These are phyloP conservation scores for Geranium rotundifolium DNA, from an alignment of 345 rosid species.

Conservation along the genomic window DNA sequence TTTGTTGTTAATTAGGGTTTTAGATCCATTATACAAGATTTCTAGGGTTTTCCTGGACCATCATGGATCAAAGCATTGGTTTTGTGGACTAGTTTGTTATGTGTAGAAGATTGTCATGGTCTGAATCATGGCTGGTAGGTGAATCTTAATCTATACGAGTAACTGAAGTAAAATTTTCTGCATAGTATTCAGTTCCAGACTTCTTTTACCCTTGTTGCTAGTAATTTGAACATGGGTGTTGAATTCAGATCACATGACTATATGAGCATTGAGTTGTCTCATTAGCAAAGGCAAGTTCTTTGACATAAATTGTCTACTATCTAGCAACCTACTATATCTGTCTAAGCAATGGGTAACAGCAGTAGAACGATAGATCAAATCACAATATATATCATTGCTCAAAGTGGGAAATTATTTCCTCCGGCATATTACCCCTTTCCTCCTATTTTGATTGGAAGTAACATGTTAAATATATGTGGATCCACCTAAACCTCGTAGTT, in stretches of 20 bases:
- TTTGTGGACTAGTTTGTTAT: background rate
- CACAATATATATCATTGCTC: too few relatives aligned
- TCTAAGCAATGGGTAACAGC: background rate
- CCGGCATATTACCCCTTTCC: background rate
- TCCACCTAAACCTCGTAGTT: too few relatives aligned
- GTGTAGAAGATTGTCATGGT: background rate
- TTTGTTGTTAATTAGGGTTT: conserved; percentile 1
- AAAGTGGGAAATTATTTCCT: background rate
- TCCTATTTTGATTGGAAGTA: background rate
- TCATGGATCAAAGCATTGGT: background rate
- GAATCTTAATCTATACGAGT: background rate
- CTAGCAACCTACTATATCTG: background rate
- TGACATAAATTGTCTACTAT: background rate
- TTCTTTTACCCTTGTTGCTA: too few relatives aligned
- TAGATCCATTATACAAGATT: too few relatives aligned
- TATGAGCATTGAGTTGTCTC: background rate
- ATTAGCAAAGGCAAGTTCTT: background rate
- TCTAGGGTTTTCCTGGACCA: background rate
- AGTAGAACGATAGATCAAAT: background rate
- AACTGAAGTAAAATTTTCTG: too few relatives aligned
- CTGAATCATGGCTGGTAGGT: background rate
- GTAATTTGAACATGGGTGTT: background rate
- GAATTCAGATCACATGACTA: background rate
- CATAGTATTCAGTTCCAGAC: too few relatives aligned
- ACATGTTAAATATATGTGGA: background rate